Percentiles rank a stretch among this genome's conserved stretches.
Conservation (phyloP, 2,329 filamentous ascomycete genomes). For the Fusarium kyushuense region DNA sequence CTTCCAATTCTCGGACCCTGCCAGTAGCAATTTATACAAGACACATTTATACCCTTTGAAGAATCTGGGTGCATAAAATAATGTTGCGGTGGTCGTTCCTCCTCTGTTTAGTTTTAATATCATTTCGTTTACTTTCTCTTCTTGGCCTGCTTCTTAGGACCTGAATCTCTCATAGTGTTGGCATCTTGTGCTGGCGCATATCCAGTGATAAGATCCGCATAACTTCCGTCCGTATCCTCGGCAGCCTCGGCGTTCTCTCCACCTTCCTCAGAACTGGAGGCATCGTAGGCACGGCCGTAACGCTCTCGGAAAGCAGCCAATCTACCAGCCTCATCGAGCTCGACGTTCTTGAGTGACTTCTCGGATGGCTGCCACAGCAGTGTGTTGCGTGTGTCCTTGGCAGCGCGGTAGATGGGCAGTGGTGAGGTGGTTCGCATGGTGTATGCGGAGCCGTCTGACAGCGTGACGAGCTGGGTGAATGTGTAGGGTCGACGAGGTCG, state of each 20-base stretch:
- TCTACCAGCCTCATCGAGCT: slow-evolving; percentile 94
- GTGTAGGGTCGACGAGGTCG: slow-evolving; percentile 94
- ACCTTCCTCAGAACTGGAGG: slow-evolving; percentile 54
- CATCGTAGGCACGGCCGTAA: slow-evolving; percentile 88
- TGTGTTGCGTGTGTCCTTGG: slow-evolving; percentile 90
- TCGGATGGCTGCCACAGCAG: slow-evolving; percentile 90
- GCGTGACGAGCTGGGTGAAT: slow-evolving; percentile 95
- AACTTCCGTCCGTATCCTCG: slow-evolving; percentile 47
- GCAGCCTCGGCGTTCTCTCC: slow-evolving; percentile 42
- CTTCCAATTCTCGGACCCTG: slow-evolving; percentile 25
- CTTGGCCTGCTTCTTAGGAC: slow-evolving; percentile 59
- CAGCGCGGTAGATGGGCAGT: slow-evolving; percentile 66
- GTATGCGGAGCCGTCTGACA: slow-evolving; percentile 90
- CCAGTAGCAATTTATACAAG: slow-evolving; percentile 40
- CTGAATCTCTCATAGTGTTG: slow-evolving; percentile 51
- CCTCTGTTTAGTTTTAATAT: slow-evolving; percentile 9
- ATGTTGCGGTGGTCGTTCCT: not conserved
- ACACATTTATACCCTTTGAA: slow-evolving; percentile 28
- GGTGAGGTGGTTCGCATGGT: slow-evolving; percentile 83
- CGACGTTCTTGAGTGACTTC: slow-evolving; percentile 84
- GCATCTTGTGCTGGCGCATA: slow-evolving; percentile 59
- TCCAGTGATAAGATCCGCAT: slow-evolving; percentile 62
- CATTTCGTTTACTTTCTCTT: slow-evolving; percentile 59
- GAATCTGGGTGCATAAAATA: not conserved
- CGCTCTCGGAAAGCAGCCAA: slow-evolving; percentile 85